Conservation (phyloP, 768 basidiomycete genomes). For the Cyclocybe aegerita region DNA sequence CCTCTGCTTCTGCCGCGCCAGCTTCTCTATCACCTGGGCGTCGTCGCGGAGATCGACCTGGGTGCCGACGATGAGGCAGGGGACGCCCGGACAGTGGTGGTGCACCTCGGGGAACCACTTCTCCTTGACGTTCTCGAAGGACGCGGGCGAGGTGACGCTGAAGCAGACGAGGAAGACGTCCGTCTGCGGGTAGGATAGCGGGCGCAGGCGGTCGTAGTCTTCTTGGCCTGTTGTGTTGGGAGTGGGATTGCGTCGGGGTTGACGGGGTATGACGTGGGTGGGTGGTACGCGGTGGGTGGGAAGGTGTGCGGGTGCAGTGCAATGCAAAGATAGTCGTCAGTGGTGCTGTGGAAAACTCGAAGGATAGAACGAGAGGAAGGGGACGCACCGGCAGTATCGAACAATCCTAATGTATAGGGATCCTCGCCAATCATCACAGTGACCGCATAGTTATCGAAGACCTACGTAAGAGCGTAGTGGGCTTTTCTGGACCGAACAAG, state of each 20-base stretch:
- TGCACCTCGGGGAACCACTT: slow-evolving; percentile 99
- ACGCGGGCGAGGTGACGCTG: slow-evolving; percentile 97
- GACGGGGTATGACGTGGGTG: not conserved
- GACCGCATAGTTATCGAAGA: slow-evolving; percentile 97
- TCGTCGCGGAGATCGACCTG: slow-evolving; percentile 98
- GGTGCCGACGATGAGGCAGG: slow-evolving; percentile 98
- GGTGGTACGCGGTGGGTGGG: not conserved
- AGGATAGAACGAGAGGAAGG: not conserved
- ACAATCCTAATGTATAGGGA: slow-evolving; percentile 96
- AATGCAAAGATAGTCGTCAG: not conserved
- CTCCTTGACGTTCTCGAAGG: slow-evolving; percentile 99
- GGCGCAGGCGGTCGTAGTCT: slow-evolving; percentile 99
- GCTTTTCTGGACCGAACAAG: slow-evolving; percentile 17
- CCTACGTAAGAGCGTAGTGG: slow-evolving; percentile 41
- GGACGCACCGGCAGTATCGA: slow-evolving; percentile 96
- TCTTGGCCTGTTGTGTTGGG: slow-evolving; percentile 73
- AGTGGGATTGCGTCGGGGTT: slow-evolving; percentile 7
- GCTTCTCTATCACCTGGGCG: slow-evolving; percentile 89
- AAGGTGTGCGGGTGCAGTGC: slow-evolving; percentile 2
- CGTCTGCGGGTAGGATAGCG: slow-evolving; percentile 98
- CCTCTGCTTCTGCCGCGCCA: slow-evolving; percentile 93
- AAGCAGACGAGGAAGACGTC: slow-evolving; percentile 99
- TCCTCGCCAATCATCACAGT: slow-evolving; percentile 99
- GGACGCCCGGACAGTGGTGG: slow-evolving; percentile 98
- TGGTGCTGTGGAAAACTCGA: not conserved